These are phyloP conservation scores for Chrysochromulina parva DNA, from an alignment of 78 protist genomes.

Conservation along the genomic window DNA sequence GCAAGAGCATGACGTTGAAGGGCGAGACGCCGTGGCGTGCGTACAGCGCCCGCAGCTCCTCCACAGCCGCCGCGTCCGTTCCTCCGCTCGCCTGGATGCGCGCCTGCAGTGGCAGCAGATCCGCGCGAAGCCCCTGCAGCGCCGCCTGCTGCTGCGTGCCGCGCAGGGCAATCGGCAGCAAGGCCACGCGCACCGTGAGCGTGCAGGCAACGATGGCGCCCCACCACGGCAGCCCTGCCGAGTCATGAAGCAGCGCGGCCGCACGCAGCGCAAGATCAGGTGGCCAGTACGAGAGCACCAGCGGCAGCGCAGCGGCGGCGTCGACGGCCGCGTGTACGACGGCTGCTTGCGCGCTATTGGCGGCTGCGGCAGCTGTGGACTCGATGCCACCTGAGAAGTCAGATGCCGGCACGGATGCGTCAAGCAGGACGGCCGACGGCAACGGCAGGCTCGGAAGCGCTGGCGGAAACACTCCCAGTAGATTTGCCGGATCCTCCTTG, in stretches of 20 bases:
- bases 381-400: too few species aligned
- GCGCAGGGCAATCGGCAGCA: background rate
- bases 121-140: background rate
- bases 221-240: constrained; percentile 12
- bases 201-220: constrained; percentile 16
- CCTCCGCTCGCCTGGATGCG: background rate
- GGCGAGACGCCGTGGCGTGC: background rate
- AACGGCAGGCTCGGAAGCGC: too few species aligned
- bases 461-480: too few species aligned
- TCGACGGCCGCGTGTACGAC: background rate
- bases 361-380: too few species aligned
- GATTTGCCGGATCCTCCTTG: too few species aligned
- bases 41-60: background rate
- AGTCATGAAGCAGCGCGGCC: background rate
- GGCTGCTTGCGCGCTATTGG: too few species aligned
- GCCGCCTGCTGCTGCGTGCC: background rate
- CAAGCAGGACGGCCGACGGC: too few species aligned
- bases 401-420: too few species aligned
- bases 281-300: background rate
- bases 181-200: background rate
- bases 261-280: background rate
- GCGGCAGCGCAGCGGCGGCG: background rate
- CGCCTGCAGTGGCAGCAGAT: background rate
- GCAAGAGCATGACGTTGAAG: background rate
- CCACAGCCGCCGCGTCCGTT: background rate